These are phyloP conservation scores for Eutrema heterophyllum DNA, from an alignment of 345 rosid species.

Conservation along the genomic window DNA sequence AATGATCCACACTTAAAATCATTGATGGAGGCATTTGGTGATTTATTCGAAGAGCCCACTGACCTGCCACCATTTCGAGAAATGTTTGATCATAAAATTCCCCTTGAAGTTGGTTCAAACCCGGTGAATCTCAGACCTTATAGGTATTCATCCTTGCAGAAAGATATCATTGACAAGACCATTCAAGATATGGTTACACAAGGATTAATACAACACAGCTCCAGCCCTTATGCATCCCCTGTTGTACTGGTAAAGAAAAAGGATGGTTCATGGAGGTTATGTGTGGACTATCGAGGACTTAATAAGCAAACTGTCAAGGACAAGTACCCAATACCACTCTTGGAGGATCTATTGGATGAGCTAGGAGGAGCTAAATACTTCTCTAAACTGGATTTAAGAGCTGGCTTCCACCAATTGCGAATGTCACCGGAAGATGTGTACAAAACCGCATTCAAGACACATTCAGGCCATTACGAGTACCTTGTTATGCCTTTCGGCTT, in stretches of 20 bases:
- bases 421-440: neutral
- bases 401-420: neutral
- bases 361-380: neutral
- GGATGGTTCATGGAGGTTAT: too few species aligned
- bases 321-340: neutral
- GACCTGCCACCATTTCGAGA: neutral
- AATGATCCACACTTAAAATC: too few species aligned
- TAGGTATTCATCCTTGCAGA: neutral
- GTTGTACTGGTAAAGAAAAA: too few species aligned
- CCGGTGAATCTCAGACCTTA: neutral
- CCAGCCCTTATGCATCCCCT: neutral
- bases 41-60: too few species aligned
- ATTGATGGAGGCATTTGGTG: too few species aligned
- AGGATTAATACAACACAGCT: neutral
- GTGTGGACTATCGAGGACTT: too few species aligned
- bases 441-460: neutral
- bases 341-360: neutral
- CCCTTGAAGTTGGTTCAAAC: rapidly evolving
- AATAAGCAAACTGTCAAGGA: too few species aligned
- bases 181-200: neutral
- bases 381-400: neutral
- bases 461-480: neutral
- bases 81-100: neutral
- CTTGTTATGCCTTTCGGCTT: neutral
- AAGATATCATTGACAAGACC: neutral